phyloP scores from a whole-genome alignment of 306 rosid species.

The Cucurbita moschata region DNA sequence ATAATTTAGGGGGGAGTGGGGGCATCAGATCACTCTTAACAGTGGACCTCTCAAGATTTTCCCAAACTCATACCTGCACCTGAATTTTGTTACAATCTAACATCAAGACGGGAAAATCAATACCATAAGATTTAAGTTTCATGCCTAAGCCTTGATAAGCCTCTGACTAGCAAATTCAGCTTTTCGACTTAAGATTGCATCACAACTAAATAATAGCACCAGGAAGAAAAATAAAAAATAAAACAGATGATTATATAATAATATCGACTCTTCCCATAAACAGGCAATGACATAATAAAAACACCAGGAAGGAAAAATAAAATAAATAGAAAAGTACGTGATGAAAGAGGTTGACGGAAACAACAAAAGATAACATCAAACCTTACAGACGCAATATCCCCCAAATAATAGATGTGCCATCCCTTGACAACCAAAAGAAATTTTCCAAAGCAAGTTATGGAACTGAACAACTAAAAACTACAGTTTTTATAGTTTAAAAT shows the following conservation, averaged over 20 bases:
- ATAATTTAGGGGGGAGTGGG: not conserved
- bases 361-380: not conserved
- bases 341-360: not conserved
- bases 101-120: not conserved
- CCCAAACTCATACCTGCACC: not conserved
- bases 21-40: constrained; percentile 4
- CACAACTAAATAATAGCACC: not conserved
- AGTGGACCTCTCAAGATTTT: not conserved
- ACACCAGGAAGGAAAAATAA: not conserved
- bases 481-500: not conserved
- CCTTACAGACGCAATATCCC: not conserved
- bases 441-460: not conserved
- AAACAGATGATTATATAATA: not conserved
- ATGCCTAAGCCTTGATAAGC: not conserved
- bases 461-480: not conserved
- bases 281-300: not conserved
- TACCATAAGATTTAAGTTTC: not conserved
- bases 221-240: not conserved
- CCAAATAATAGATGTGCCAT: too few relatives aligned
- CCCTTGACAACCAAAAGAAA: too few relatives aligned
- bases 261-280: not conserved
- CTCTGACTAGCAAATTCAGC: not conserved
- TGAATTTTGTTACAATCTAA: not conserved
- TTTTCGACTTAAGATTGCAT: not conserved
- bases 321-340: not conserved